Evolutionary conservation across 1,284 basidiomycete species (phyloP).

Genomic region (Anthracocystis setariae): DNA sequence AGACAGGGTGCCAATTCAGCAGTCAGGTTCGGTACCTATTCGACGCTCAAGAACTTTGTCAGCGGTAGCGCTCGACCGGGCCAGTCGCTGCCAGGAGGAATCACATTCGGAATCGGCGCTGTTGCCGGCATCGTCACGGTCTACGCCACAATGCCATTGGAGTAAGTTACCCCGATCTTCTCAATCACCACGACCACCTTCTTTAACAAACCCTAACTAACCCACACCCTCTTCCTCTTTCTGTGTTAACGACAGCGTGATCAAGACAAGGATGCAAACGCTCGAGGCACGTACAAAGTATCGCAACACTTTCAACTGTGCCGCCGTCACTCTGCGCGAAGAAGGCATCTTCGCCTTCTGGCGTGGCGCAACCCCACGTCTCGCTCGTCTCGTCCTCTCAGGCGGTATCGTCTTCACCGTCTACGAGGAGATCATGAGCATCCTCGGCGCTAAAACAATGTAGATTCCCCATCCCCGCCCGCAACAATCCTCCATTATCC

Average conservation of each 20-base stretch:
- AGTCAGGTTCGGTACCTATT: conserved; percentile 94
- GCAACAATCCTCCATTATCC: no score
- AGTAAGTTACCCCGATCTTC: no score
- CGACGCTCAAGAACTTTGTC: conserved; percentile 83
- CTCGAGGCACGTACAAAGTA: conserved; percentile 84
- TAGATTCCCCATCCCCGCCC: no score
- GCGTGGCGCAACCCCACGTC: conserved; percentile 82
- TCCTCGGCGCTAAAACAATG: conserved; percentile 47
- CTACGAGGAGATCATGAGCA: conserved; percentile 56
- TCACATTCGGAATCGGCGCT: conserved; percentile 94
- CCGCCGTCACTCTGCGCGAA: conserved; percentile 69
- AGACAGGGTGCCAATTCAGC: conserved; percentile 97
- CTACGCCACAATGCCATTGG: conserved; percentile 70
- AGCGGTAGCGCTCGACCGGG: conserved; percentile 85
- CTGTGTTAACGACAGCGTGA: conserved; percentile 74
- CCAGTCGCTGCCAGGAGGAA: conserved; percentile 82
- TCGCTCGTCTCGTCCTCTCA: conserved; percentile 74
- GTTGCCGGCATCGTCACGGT: conserved; percentile 94
- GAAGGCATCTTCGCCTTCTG: conserved; percentile 89
- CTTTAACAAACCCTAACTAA: background rate
- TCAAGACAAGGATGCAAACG: conserved; percentile 98
- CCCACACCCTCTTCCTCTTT: background rate
- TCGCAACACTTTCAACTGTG: conserved; percentile 91
- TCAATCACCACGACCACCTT: no score
- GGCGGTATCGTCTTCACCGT: conserved; percentile 96